A percentile compares a stretch with the other conserved stretches of the same genome.
Evolutionary conservation across 1,284 basidiomycete genomes (phyloP).

Genomic region (Ustilago esculenta): DNA sequence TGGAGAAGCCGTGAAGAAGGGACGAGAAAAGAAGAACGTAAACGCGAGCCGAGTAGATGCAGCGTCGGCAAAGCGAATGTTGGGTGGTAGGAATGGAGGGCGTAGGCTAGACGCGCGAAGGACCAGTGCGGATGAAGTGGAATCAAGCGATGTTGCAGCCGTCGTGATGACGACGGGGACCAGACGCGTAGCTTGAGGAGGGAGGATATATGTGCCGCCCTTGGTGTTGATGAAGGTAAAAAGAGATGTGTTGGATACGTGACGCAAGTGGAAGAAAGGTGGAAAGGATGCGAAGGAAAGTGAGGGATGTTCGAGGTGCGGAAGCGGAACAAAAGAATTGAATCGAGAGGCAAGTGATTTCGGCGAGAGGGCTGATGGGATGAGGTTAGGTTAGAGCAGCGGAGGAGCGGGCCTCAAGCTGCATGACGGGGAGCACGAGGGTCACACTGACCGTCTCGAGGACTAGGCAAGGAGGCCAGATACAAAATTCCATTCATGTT

Average conservation of each 20-base stretch:
- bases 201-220: too few relatives aligned
- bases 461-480: background rate
- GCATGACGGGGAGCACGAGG: slow-evolving; percentile 4
- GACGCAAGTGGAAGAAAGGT: too few relatives aligned
- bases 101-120: too few relatives aligned
- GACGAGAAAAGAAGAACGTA: too few relatives aligned
- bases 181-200: background rate
- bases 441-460: background rate
- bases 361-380: background rate
- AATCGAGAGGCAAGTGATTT: background rate
- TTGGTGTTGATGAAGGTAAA: slow-evolving; percentile 1
- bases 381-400: slow-evolving; percentile 4
- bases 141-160: too few relatives aligned
- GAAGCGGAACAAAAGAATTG: background rate
- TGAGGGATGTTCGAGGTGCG: background rate
- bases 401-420: slow-evolving; percentile 6
- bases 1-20: too few relatives aligned
- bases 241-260: too few relatives aligned
- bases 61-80: too few relatives aligned
- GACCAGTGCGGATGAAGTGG: too few relatives aligned
- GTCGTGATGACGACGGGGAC: background rate
- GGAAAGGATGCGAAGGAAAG: background rate
- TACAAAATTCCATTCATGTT: slow-evolving; percentile 2
- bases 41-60: too few relatives aligned
- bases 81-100: too few relatives aligned